Percentiles rank a stretch among this genome's conserved stretches.
Conservation (phyloP, 1,284 basidiomycete species). For the Ustilago sp. region DNA sequence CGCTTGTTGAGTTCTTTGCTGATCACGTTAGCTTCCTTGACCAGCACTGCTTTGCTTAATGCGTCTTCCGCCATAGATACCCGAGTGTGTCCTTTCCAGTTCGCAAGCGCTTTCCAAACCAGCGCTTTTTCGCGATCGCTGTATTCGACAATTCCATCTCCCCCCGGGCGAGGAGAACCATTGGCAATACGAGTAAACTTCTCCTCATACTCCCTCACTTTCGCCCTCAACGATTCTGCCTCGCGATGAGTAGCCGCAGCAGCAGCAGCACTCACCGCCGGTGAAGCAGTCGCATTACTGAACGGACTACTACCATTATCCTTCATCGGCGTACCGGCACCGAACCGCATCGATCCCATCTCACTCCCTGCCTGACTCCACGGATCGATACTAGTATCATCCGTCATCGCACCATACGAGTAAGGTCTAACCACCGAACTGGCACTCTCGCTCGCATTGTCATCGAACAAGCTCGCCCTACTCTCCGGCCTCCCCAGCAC, state of each 20-base stretch:
- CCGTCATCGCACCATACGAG: constrained; percentile 61
- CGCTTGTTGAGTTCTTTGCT: constrained; percentile 77
- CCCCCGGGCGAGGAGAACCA: constrained; percentile 29
- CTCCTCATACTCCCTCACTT: constrained; percentile 64
- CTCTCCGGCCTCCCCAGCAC: constrained; percentile 54
- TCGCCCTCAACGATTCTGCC: constrained; percentile 51
- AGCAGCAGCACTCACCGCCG: constrained; percentile 8
- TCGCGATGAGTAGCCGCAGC: constrained; percentile 33
- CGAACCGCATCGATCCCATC: constrained; percentile 41
- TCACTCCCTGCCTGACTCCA: constrained; percentile 60
- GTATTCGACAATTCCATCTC: constrained; percentile 37
- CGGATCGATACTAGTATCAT: constrained; percentile 64
- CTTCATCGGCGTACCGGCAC: constrained; percentile 35
- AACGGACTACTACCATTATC: constrained; percentile 14
- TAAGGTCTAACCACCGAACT: constrained; percentile 55
- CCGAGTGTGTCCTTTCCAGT: constrained; percentile 77
- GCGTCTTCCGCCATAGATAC: constrained; percentile 86
- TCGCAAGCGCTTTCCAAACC: constrained; percentile 78
- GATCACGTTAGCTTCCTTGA: constrained; percentile 88
- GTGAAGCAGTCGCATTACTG: constrained; percentile 14
- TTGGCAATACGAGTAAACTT: constrained; percentile 45
- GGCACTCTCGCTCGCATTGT: constrained; percentile 58
- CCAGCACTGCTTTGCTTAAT: constrained; percentile 83
- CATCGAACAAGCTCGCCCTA: constrained; percentile 61
- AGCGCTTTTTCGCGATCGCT: constrained; percentile 43